phyloP scores from a whole-genome alignment of 2,329 filamentous ascomycete genomes.

The Juglanconis juglandina region DNA sequence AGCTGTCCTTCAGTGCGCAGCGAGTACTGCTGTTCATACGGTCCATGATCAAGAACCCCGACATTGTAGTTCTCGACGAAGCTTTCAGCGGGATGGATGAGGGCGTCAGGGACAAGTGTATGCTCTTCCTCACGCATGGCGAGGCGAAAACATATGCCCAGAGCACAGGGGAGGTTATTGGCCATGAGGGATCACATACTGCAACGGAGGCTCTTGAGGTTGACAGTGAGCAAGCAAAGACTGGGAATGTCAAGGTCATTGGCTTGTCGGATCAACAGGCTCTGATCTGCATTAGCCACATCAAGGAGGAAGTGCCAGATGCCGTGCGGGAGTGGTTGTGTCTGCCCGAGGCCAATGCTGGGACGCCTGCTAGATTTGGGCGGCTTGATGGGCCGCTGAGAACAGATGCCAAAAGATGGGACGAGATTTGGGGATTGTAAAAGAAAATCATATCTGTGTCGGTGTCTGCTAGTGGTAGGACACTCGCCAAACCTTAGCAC shows the following conservation, averaged over 20 bases:
- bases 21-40: slow-evolving; percentile 81
- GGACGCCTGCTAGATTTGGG: slow-evolving; percentile 60
- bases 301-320: slow-evolving; percentile 84
- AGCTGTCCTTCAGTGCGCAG: slow-evolving; percentile 76
- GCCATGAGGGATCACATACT: slow-evolving; percentile 1
- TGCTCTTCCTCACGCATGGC: slow-evolving; percentile 71
- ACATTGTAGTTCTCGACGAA: slow-evolving; percentile 82
- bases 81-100: slow-evolving; percentile 85
- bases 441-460: not conserved
- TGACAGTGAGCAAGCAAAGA: slow-evolving; percentile 43
- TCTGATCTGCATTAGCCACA: slow-evolving; percentile 87
- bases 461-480: slow-evolving; percentile 23
- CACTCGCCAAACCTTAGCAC: not conserved
- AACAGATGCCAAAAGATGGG: slow-evolving; percentile 56
- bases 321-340: slow-evolving; percentile 82
- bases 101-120: slow-evolving; percentile 77
- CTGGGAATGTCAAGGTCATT: slow-evolving; percentile 46
- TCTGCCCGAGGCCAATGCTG: slow-evolving; percentile 71
- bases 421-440: slow-evolving; percentile 55
- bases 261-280: slow-evolving; percentile 72
- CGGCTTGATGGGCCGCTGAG: slow-evolving; percentile 59
- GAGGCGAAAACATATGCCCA: slow-evolving; percentile 45
- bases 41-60: slow-evolving; percentile 74
- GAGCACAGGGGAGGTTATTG: not conserved
- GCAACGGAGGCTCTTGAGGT: slow-evolving; percentile 34